Percentiles rank a stretch among this genome's conserved stretches.
phyloP scores from a whole-genome alignment of 2,329 filamentous ascomycete genomes.

The Mycosphaerella arachidis region DNA sequence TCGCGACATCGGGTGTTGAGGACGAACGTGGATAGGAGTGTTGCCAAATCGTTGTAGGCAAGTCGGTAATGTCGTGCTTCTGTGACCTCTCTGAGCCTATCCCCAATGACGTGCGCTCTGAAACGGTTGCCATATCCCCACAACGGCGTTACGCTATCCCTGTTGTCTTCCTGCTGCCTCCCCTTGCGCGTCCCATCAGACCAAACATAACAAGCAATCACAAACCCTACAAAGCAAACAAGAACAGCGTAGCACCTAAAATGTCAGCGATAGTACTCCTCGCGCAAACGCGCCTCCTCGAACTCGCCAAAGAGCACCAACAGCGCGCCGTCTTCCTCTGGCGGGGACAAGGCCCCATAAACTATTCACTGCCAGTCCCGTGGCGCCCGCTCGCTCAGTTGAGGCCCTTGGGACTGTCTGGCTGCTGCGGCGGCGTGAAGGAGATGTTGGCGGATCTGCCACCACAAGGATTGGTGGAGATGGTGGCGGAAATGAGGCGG shows the following conservation, averaged over 20 bases:
- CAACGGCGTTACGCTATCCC: not conserved
- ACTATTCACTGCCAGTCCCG: not conserved
- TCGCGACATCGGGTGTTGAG: no score
- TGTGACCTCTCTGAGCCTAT: not conserved
- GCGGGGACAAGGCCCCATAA: not conserved
- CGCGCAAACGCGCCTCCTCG: not conserved
- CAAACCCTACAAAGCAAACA: not conserved
- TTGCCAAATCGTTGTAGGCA: no score
- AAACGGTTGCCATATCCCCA: not conserved
- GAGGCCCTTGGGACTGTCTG: not conserved
- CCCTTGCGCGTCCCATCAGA: not conserved
- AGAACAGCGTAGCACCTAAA: not conserved
- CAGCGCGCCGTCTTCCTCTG: not conserved
- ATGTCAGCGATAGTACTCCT: not conserved
- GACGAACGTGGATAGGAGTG: no score
- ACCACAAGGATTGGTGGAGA: conserved; percentile 33
- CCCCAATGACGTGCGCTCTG: not conserved
- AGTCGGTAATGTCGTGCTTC: not conserved
- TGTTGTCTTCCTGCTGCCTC: not conserved
- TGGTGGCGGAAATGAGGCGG: conserved; percentile 37
- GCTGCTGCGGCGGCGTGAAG: not conserved
- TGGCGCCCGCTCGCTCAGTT: not conserved
- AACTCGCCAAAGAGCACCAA: not conserved
- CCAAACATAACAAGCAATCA: not conserved
- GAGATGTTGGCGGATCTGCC: not conserved